Conservation (phyloP, 768 basidiomycete genomes). For the Lanmaoa pseudosensibilis region DNA sequence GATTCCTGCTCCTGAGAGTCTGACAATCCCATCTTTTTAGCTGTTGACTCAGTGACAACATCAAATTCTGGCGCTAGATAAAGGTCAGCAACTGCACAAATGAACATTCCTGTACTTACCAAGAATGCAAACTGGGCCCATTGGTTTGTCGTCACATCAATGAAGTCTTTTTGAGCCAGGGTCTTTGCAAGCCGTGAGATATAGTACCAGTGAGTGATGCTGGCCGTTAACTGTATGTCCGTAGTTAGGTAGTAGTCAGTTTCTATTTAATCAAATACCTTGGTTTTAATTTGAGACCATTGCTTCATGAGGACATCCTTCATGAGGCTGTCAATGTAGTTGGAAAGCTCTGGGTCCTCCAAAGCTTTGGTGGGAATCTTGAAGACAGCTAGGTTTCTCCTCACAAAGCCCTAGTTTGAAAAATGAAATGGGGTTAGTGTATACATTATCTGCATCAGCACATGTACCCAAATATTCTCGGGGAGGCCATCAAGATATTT, state of each 20-base stretch:
- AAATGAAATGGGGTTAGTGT: not conserved
- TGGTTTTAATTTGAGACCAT: not conserved
- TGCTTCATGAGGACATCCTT: not conserved
- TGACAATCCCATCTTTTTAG: not conserved
- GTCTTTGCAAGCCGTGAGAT: not conserved
- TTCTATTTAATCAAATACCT: not conserved
- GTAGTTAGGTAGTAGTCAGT: not conserved
- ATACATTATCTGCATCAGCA: not conserved
- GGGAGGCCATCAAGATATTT: not conserved
- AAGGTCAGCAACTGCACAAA: not conserved
- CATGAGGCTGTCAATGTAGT: not conserved
- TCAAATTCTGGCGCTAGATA: not conserved
- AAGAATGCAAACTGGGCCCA: not conserved
- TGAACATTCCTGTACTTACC: fast-evolving
- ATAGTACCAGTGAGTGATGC: not conserved
- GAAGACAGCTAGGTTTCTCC: not conserved
- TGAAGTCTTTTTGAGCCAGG: not conserved
- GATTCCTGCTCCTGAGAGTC: not conserved
- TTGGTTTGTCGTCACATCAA: not conserved
- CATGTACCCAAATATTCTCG: not conserved
- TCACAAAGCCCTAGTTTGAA: not conserved
- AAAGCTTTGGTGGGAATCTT: not conserved
- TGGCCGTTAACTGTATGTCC: not conserved
- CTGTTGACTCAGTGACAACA: not conserved
- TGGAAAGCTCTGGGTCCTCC: not conserved